These are phyloP conservation scores for Coemansia biformis DNA, from an alignment of 192 early-diverging fungal genomes.

Conservation along the genomic window DNA sequence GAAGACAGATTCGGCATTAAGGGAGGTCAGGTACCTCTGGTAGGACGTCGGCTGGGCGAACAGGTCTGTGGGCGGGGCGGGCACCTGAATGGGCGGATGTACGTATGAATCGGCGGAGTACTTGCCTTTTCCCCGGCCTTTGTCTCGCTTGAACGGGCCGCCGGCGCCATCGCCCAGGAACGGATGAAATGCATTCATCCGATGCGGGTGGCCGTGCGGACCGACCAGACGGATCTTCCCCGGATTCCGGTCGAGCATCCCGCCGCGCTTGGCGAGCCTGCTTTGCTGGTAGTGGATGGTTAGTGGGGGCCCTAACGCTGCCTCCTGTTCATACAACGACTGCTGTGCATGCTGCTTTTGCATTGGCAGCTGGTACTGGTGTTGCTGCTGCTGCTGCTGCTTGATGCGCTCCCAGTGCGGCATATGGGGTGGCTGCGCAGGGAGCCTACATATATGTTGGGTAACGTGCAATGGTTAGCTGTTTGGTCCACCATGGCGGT, in stretches of 20 bases:
- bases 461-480: no score
- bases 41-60: no score
- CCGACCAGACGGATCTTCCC: slow-evolving; percentile 12
- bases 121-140: no score
- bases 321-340: background rate
- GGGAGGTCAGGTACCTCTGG: no score
- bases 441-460: background rate
- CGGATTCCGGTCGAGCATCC: slow-evolving; percentile 15
- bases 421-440: slow-evolving; percentile 2
- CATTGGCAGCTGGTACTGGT: background rate
- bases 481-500: no score
- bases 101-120: no score
- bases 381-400: slow-evolving; percentile 5
- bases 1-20: no score
- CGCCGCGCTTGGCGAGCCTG: slow-evolving; percentile 12
- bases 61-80: no score
- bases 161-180: background rate
- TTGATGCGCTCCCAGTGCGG: slow-evolving; percentile 1
- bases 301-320: background rate
- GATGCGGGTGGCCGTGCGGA: slow-evolving; percentile 3
- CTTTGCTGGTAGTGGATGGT: background rate
- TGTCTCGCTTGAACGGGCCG: no score
- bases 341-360: background rate
- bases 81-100: no score
- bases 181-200: slow-evolving; percentile 1